Base-by-base conservation (phyloP, 2,329 filamentous ascomycete genomes). In the Zasmidium cellare region DNA sequence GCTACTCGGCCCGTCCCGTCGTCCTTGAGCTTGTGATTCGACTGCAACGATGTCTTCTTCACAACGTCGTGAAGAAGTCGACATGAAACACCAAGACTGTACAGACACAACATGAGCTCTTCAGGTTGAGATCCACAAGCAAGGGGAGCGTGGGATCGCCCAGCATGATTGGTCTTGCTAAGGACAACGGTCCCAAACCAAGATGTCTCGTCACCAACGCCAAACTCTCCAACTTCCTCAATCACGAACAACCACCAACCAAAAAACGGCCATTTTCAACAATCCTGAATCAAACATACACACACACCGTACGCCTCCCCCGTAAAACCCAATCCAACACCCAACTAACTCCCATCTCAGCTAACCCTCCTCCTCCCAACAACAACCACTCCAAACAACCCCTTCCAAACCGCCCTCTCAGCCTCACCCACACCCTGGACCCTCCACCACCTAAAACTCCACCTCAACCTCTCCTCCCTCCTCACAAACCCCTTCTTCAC, bases 121-220 rank as follows among this genome's bases (percentile, higher is more conserved):
- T 28, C 6, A 28, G 11, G 11, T 11, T 11, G 5, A 28, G 25
- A 28, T 5, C 5, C 25, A 6, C 25, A 11, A 28, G 25, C 25
- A 11, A 28, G 5, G 25, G 25, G 11, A 28, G 5, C 25, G 25
- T 11, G 11, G 11, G 11, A 6, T 11, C 6, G 11, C 25, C 25
- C 6, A 28, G 25, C 5, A 65, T 65, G 63, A 46, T 63, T 45
- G 53, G 55, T 41, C 50, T 63, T n/a, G 46, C 18, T 25, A 54
- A 55, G 51, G 31, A 55, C 22, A 46, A 38, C 24, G 59, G 63
- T 2, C 64, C 67, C 12, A 64, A 58, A 19, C 70, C 71, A 35
- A 94, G 89, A 81, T 92, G 90, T 74, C 88, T 84, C 73, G 87
- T 91, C 63, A 89, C 87, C 0, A 84, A 90, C 68, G 86, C 86